Evolutionary conservation across 495 filamentous ascomycete species (phyloP), one percentile per base, ranked within the genome.

Genomic region (Sporormia fimetaria): DNA sequence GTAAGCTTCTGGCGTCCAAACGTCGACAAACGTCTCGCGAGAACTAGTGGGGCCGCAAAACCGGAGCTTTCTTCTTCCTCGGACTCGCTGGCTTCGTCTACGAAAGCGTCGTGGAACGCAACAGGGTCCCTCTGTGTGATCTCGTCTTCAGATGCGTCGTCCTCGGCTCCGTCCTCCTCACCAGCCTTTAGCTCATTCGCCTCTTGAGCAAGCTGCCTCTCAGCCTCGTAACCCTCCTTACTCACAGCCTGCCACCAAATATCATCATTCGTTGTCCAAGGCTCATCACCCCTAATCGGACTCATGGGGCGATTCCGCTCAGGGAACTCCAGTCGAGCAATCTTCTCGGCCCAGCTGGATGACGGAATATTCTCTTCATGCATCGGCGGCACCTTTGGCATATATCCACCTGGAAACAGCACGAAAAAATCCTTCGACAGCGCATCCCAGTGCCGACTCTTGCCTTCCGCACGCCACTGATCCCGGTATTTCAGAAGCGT

Each of bases 191-290:
- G 7, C 25, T 27, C 25, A 27, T 27, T 27, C 12, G 7, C 25
- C 12, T 27, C 25, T 7, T 27, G 7, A 27, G 25, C 25, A 7
- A 27, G 7, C 12, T 27, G 7, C 25, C 12, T n/a, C 7, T 27
- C 12, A 7, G 7, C 25, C 12, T 27, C 25, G 25, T 27, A 7
- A 27, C 12, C 25, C 12, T 27, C 12, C 25, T n/a, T 27, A 7
- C 25, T 27, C 25, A 51, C 29, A 16, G 36, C 21, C 14, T 44
- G 30, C 47, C 47, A 51, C n/a, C 37, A 40, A 1, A 23, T 38
- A 34, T 40, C 37, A 21, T 51, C 47, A 23, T 51, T 31, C 2
- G 40, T 20, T 10, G 47, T 51, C 47, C 47, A 51, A 4, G 40
- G 40, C 24, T 51, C 47, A 24, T 51, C 30, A 3, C 40, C 47